Conservation (phyloP, 192 early-diverging fungal genomes). For the Mortierella antarctica region DNA sequence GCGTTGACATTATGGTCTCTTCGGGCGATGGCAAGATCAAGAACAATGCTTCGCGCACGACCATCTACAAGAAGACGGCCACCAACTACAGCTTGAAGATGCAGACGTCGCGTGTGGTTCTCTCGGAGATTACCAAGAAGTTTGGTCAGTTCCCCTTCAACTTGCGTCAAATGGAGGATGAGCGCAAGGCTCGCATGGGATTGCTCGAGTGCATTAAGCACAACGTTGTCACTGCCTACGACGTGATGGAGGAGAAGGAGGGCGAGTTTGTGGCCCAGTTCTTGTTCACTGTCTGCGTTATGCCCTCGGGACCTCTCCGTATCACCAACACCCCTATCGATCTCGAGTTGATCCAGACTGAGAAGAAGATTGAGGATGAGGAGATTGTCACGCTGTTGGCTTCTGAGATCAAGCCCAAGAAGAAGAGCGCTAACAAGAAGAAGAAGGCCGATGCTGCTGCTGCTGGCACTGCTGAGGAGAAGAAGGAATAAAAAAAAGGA, state of each 20-base stretch:
- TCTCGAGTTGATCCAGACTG: conserved; percentile 80
- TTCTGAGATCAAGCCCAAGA: conserved; percentile 57
- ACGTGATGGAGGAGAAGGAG: conserved; percentile 87
- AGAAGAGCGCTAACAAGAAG: conserved; percentile 66
- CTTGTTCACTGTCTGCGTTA: conserved; percentile 92
- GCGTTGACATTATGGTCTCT: conserved; percentile 89
- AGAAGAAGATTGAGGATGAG: conserved; percentile 87
- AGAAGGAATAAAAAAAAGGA: conserved; percentile 27
- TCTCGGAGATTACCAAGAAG: conserved; percentile 79
- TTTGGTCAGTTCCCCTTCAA: conserved; percentile 92
- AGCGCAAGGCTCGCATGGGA: conserved; percentile 92
- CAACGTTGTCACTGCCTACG: conserved; percentile 82
- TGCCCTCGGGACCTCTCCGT: conserved; percentile 87
- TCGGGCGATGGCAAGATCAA: conserved; percentile 90
- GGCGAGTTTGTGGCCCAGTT: conserved; percentile 89
- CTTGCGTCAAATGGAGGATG: conserved; percentile 86
- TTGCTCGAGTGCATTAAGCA: conserved; percentile 90
- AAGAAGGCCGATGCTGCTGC: conserved; percentile 56
- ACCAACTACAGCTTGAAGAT: conserved; percentile 88
- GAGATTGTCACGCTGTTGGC: conserved; percentile 81
- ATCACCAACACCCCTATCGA: conserved; percentile 86
- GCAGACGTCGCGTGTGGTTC: conserved; percentile 79
- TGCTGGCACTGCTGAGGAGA: conserved; percentile 33
- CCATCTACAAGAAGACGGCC: conserved; percentile 91
- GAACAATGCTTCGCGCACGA: conserved; percentile 77